phyloP scores from a whole-genome alignment of 805 yeast species.

The Lipomyces starkeyi region DNA sequence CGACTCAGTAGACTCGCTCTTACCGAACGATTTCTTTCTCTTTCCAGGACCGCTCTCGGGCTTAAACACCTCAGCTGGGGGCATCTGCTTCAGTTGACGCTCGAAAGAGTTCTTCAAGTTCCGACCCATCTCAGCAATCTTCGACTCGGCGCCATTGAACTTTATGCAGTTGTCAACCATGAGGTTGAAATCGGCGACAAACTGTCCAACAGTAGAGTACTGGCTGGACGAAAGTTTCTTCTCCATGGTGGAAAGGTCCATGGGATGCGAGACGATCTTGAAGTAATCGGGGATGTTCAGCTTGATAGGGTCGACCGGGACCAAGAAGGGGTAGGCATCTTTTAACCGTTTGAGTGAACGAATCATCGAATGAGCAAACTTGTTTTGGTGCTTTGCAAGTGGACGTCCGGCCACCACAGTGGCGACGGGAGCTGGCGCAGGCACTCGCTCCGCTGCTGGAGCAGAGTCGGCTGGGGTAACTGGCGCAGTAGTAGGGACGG shows the following conservation, averaged over 20 bases:
- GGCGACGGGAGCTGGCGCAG: constrained; percentile 4
- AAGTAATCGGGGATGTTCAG: constrained; percentile 90
- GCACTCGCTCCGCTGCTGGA: constrained; percentile 6
- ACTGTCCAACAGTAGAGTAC: constrained; percentile 70
- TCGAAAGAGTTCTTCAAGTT: constrained; percentile 90
- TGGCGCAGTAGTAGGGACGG: constrained; percentile 18
- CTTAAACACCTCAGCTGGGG: constrained; percentile 53
- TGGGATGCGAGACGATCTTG: constrained; percentile 81
- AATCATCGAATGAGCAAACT: constrained; percentile 75
- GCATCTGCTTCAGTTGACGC: constrained; percentile 90
- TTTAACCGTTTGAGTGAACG: constrained; percentile 88
- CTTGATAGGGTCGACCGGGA: constrained; percentile 88
- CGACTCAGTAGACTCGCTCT: constrained; percentile 36
- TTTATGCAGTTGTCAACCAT: constrained; percentile 82
- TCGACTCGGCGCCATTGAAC: constrained; percentile 84
- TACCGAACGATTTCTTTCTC: constrained; percentile 40
- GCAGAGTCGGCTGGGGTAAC: constrained; percentile 15
- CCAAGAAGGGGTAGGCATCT: constrained; percentile 88
- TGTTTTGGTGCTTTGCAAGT: constrained; percentile 70
- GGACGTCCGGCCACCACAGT: constrained; percentile 6
- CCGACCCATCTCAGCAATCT: constrained; percentile 89
- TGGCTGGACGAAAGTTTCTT: constrained; percentile 71
- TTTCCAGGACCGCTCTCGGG: constrained; percentile 34
- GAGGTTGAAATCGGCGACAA: constrained; percentile 69
- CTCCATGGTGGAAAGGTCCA: constrained; percentile 93